Evolutionary conservation across 2,329 filamentous ascomycete genomes (phyloP).

Genomic region (Tolypocladium inflatum): DNA sequence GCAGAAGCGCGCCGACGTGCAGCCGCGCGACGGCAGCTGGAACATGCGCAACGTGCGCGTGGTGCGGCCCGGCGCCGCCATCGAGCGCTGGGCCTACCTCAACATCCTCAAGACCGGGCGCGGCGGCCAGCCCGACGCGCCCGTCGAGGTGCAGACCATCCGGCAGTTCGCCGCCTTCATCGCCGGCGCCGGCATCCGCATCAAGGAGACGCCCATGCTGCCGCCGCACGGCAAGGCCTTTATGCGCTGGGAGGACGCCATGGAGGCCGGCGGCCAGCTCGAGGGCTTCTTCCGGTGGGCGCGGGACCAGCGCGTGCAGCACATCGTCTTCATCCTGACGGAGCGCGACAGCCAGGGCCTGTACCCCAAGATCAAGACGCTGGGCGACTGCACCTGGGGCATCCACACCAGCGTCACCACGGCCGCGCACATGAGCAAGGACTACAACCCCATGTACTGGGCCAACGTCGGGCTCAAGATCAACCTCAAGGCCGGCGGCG

Average conservation of each 20-base stretch:
- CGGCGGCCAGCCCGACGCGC: background rate
- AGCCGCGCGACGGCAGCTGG: slow-evolving; percentile 51
- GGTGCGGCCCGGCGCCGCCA: slow-evolving; percentile 32
- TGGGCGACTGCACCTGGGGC: slow-evolving; percentile 58
- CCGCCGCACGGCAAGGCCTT: slow-evolving; percentile 6
- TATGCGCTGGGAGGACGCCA: slow-evolving; percentile 3
- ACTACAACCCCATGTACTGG: slow-evolving; percentile 37
- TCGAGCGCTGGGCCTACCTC: slow-evolving; percentile 42
- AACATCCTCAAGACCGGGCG: slow-evolving; percentile 19
- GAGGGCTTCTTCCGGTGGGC: slow-evolving; percentile 22
- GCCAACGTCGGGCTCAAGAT: slow-evolving; percentile 69
- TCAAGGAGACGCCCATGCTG: slow-evolving; percentile 13
- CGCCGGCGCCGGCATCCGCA: slow-evolving; percentile 28
- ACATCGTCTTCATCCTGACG: slow-evolving; percentile 54
- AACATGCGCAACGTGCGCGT: slow-evolving; percentile 55
- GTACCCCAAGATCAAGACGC: slow-evolving; percentile 58
- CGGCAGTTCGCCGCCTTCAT: slow-evolving; percentile 27
- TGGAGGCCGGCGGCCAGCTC: slow-evolving; percentile 6
- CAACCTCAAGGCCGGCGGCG: slow-evolving; percentile 70
- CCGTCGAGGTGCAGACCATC: slow-evolving; percentile 13
- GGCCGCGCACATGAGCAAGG: slow-evolving; percentile 23
- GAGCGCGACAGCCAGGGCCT: slow-evolving; percentile 36
- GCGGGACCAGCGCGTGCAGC: slow-evolving; percentile 22
- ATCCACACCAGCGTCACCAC: slow-evolving; percentile 60
- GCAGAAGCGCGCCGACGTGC: slow-evolving; percentile 13